These are phyloP conservation scores for Daucus carota DNA, from an alignment of 129 eudicot species.

Conservation along the genomic window DNA sequence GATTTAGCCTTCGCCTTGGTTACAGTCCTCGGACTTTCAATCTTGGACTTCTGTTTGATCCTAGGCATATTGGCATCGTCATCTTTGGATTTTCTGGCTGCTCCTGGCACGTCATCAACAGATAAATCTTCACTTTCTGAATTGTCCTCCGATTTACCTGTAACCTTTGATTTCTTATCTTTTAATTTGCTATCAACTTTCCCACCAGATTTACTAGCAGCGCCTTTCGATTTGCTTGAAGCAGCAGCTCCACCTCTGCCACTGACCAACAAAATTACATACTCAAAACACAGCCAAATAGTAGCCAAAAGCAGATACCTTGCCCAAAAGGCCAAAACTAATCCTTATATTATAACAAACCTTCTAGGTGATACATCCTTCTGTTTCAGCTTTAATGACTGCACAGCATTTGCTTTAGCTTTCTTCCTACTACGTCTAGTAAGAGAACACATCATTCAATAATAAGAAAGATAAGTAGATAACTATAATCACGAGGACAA, in stretches of 20 bases:
- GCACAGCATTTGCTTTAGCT: conserved; percentile 36
- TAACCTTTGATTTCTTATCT: conserved; percentile 24
- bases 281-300: not conserved
- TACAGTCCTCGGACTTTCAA: conserved; percentile 27
- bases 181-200: conserved; percentile 23
- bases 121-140: conserved; percentile 10
- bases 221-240: conserved; percentile 38
- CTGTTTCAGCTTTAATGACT: conserved; percentile 29
- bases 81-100: conserved; percentile 47
- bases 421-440: conserved; percentile 55
- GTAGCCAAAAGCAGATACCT: not conserved
- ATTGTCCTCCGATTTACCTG: conserved; percentile 22
- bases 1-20: conserved; percentile 57
- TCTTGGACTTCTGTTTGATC: conserved; percentile 34
- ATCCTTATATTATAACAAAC: conserved; percentile 20
- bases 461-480: not conserved
- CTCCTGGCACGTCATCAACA: not conserved
- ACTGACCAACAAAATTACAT: not conserved
- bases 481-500: not conserved
- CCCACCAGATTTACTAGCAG: conserved; percentile 22
- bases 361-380: conserved; percentile 41
- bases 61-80: conserved; percentile 34
- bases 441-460: conserved; percentile 5
- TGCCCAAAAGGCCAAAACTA: not conserved
- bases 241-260: conserved; percentile 25